A percentile compares a stretch with the other conserved stretches of the same genome.
Evolutionary conservation across 768 basidiomycete genomes (phyloP).

Genomic region (Suillus bovinus): DNA sequence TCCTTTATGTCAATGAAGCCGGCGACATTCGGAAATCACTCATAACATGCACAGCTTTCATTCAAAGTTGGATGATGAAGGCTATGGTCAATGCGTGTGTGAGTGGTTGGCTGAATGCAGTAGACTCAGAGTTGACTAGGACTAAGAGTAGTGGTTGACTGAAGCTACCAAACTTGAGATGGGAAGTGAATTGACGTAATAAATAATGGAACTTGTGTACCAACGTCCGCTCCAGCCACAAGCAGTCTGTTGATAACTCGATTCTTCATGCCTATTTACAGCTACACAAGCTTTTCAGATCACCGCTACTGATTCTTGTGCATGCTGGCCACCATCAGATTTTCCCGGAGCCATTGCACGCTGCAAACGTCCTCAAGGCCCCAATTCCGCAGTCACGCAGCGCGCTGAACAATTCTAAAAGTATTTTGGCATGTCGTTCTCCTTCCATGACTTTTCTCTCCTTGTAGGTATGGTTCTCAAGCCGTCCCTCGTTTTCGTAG

Average conservation of each 20-base stretch:
- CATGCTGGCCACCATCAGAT: neutral
- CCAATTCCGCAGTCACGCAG: no score
- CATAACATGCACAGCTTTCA: neutral
- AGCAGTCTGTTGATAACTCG: neutral
- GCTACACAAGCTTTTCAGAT: neutral
- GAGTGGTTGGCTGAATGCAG: neutral
- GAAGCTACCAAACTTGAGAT: no score
- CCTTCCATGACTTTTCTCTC: neutral
- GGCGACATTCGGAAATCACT: neutral
- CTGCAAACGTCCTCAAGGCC: neutral
- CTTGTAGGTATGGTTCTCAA: neutral
- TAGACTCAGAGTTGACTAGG: neutral
- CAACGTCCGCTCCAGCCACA: neutral
- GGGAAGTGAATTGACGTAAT: no score
- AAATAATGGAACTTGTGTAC: no score
- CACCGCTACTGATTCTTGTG: neutral
- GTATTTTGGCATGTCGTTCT: neutral
- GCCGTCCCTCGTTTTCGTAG: neutral
- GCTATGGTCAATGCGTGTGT: neutral
- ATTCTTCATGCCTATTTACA: neutral
- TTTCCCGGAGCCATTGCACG: neutral
- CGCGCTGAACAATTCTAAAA: neutral
- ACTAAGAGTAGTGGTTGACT: neutral
- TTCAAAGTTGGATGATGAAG: neutral
- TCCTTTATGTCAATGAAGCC: neutral